phyloP scores from a whole-genome alignment of 2,329 filamentous ascomycete species.

The Balansia obtecta region DNA sequence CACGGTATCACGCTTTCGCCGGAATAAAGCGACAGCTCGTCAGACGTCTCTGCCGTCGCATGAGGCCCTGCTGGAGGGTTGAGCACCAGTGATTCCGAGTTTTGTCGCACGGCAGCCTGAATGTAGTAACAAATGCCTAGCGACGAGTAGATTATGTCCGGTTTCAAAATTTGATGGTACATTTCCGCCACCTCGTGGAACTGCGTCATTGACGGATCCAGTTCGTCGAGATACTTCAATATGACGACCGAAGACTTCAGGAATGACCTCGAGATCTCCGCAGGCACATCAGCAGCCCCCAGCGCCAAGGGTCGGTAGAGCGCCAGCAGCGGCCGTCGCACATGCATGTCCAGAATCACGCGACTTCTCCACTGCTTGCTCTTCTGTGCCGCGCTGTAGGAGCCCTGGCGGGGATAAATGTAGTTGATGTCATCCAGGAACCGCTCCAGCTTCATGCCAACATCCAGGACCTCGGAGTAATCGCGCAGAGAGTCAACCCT shows the following conservation, averaged over 20 bases:
- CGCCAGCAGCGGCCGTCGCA: conserved; percentile 37
- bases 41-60: conserved; percentile 11
- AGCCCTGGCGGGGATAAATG: conserved; percentile 34
- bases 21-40: conserved; percentile 16
- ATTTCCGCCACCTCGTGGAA: conserved; percentile 37
- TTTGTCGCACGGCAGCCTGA: conserved; percentile 19
- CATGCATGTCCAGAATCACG: conserved; percentile 41
- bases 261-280: conserved; percentile 39
- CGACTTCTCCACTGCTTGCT: conserved; percentile 39
- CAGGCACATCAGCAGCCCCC: conserved; percentile 35
- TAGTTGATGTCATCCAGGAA: conserved; percentile 42
- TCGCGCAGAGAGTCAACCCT: conserved; percentile 40
- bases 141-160: conserved; percentile 42
- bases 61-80: conserved; percentile 18
- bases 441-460: conserved; percentile 39
- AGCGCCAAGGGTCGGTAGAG: conserved; percentile 44
- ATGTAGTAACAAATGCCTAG: conserved; percentile 45
- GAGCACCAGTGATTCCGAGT: conserved; percentile 17
- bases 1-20: conserved; percentile 27
- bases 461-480: conserved; percentile 39
- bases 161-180: conserved; percentile 39
- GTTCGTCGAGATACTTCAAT: conserved; percentile 41
- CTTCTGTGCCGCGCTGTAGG: conserved; percentile 28
- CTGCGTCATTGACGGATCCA: conserved; percentile 33
- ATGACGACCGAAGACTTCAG: conserved; percentile 42